Conservation (phyloP, 139 green algal genomes). For the Picochlorum sp. region DNA sequence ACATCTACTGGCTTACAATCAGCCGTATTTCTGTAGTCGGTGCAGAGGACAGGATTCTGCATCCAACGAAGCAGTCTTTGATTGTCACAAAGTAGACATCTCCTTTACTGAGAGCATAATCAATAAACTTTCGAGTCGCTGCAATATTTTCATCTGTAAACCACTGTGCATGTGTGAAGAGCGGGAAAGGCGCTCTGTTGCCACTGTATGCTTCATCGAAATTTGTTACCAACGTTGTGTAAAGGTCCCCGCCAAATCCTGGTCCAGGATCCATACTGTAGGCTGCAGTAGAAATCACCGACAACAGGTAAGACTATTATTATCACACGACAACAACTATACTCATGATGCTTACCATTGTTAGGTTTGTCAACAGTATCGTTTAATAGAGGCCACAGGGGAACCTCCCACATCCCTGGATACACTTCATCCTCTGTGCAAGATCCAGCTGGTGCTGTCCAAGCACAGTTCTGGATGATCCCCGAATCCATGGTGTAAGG, state of each 20-base stretch:
- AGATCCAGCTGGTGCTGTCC: conserved; percentile 1
- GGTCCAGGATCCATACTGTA: conserved; percentile 23
- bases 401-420: conserved; percentile 8
- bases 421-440: conserved; percentile 6
- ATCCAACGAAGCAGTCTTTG: conserved; percentile 21
- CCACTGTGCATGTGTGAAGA: conserved; percentile 23
- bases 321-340: background rate
- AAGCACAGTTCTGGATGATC: conserved; percentile 16
- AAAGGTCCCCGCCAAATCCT: conserved; percentile 4
- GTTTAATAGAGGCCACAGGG: conserved; percentile 12
- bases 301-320: background rate
- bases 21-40: conserved; percentile 5
- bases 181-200: conserved; percentile 22
- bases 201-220: conserved; percentile 24
- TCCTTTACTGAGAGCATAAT: conserved; percentile 15
- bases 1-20: conserved; percentile 13
- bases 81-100: conserved; percentile 25
- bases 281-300: background rate
- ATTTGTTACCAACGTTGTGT: conserved; percentile 5
- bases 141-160: conserved; percentile 20
- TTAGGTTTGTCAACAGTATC: conserved; percentile 2
- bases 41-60: conserved; percentile 21
- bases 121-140: conserved; percentile 7
- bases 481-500: conserved; percentile 13
- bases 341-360: conserved; percentile 2